phyloP scores from a whole-genome alignment of 208 protist genomes.

The Blechomonas ayalai region DNA sequence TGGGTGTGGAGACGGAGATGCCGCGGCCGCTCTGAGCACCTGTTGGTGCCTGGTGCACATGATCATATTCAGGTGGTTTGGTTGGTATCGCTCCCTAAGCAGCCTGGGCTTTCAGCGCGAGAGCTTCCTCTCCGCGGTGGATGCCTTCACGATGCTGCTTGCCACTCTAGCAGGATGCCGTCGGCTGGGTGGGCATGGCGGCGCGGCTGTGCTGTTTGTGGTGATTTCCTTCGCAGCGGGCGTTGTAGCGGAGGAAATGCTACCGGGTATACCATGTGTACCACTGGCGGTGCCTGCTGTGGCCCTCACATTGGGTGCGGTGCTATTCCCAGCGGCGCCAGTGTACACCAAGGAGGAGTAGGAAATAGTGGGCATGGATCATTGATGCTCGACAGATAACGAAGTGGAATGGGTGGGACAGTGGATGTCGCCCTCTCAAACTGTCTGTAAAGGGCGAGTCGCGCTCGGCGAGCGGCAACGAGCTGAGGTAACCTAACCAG shows the following conservation, averaged over 20 bases:
- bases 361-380: no score
- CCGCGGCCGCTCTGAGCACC: conserved; percentile 34
- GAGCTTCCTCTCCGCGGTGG: conserved; percentile 32
- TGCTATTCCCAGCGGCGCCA: background rate
- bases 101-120: conserved; percentile 41
- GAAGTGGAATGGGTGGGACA: no score
- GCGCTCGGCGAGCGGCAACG: no score
- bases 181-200: conserved; percentile 14
- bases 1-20: conserved; percentile 24
- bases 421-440: no score
- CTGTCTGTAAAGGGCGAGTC: no score
- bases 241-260: background rate
- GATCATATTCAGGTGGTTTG: conserved; percentile 60
- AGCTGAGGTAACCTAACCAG: no score
- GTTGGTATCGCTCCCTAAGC: conserved; percentile 60
- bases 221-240: background rate
- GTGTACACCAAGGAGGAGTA: background rate
- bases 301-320: background rate
- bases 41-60: conserved; percentile 49
- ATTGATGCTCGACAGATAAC: no score
- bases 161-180: conserved; percentile 36
- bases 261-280: conserved; percentile 2
- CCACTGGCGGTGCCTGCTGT: conserved; percentile 1
- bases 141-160: conserved; percentile 41
- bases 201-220: background rate